Base-by-base conservation (phyloP, 331 rosid genomes). In the Rosa hybrid region DNA sequence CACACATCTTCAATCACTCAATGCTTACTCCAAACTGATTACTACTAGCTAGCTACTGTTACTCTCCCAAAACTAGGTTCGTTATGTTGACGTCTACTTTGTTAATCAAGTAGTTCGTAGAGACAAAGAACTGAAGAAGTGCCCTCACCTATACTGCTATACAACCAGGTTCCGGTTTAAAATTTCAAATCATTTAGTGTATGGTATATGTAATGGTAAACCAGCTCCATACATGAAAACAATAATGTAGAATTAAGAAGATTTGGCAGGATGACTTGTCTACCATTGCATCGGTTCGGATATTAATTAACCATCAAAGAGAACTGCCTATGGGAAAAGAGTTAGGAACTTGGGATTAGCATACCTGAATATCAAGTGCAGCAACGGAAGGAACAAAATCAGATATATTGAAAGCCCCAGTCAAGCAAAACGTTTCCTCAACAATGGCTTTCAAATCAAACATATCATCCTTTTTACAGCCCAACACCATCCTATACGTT, bases 281-380 rank as follows among this genome's bases (percentile, higher is more conserved):
- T 34, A 34, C 39, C 39, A 34, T 34, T 34, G 39, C 39, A 34
- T 34, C 39, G 0, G 39, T 34, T 34, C 39, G 39, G 39, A 34
- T 34, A 34, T 3, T 34, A 34, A 34, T 34, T 34, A 34, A 34
- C 18, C 12, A 57, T 7, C 27, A 20, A 57, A 51, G 57, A 57
- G 25, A 56, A 18, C 6, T 54, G 21, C 60, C 0, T 53, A 6
- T 4, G 23, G 2, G 8, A 34, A 54, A 7, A 57, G 38, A 62
- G 39, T 34, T 3, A 34, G 39, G 39, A 34, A 3, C 39, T 62
- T 0, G 3, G 17, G 39, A n/a, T 11, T 27, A 57, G 21, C 30
- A 16, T 18, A 74, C 79, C 57, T 75, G 79, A 60, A 75, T 21
- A 57, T 75, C 79, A 42, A 75, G 3, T 42, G 56, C 44, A 2